Base-by-base conservation (phyloP, 2,329 filamentous ascomycete genomes). In the Pyrenochaeta sp. region DNA sequence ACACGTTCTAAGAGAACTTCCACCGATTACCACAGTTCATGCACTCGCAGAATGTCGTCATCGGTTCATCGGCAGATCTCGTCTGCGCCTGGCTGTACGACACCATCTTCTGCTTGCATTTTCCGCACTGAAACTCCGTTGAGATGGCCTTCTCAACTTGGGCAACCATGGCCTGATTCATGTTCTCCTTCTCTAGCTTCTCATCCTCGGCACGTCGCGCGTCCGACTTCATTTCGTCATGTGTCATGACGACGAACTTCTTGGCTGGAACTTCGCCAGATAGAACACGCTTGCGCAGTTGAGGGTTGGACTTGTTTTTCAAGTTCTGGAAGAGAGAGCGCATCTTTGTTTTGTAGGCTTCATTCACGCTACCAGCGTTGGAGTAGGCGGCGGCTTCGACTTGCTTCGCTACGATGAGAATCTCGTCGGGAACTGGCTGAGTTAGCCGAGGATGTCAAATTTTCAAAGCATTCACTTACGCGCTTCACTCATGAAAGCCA, bases 81-180 rank as follows among this genome's bases (percentile, higher is more conserved):
- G 95, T 99, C 82, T 99, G 95, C 4, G 95, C 95, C 79, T 99
- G 95, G 43, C 87, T 92, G 78, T 99, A 99, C 77, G 90, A 92
- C 72, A 98, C 95, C 82, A 92, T 93, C 82, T 90, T 93, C 84
- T 96, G 85, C 68, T 90, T 90, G 79, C 95, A 99, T 77, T 92
- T 93, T 71, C 92, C 87, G 79, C 95, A 99, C 78, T 91, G 89
- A 70, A 98, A 83, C 51, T 89, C 91, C 73, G 90, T 89, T 74
- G 89, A 92, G 79, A 97, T 92, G 73, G 90, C 93, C 83, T 92
- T 95, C 78, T 97, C 90, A 15, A 87, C 90, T 82, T 93, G 90
- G 51, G 94, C 91, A 10, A 96, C 93, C 87, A 98, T 96, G 1
- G 95, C 92, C 77, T 94, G 92, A 81, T 92, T 92, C 90, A 98